Conservation (phyloP, 1,284 basidiomycete species). For the Heterobasidion annosum region DNA sequence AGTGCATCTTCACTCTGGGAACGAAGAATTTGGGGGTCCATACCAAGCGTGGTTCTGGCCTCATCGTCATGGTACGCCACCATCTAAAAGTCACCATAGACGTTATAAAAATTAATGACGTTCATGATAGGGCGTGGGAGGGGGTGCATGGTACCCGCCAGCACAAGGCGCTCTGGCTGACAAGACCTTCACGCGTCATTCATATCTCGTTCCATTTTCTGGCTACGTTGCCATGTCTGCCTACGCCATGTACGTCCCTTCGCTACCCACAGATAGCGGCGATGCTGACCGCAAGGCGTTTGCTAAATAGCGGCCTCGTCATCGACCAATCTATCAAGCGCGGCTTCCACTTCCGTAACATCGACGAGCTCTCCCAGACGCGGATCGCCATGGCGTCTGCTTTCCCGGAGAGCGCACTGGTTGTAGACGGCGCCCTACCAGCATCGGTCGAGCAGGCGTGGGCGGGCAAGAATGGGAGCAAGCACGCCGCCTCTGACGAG, state of each 20-base stretch:
- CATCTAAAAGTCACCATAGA: neutral
- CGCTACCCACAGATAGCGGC: neutral
- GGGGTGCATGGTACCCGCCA: constrained; percentile 70
- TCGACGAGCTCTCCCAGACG: constrained; percentile 27
- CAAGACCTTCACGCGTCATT: constrained; percentile 35
- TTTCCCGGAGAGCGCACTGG: neutral
- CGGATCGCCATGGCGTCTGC: constrained; percentile 4
- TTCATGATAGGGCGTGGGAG: constrained; percentile 48
- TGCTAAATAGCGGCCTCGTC: constrained; percentile 36
- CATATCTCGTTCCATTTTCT: constrained; percentile 52
- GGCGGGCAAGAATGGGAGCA: neutral
- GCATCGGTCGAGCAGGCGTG: neutral
- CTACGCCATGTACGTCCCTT: constrained; percentile 37
- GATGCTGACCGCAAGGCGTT: neutral
- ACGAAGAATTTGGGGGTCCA: constrained; percentile 64
- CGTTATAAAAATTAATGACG: neutral
- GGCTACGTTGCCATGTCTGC: constrained; percentile 51
- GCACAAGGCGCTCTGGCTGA: constrained; percentile 66
- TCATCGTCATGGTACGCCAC: constrained; percentile 55
- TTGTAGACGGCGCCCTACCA: neutral
- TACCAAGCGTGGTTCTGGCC: constrained; percentile 61
- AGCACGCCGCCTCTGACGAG: neutral
- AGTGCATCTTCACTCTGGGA: constrained; percentile 65
- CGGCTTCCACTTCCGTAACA: constrained; percentile 41
- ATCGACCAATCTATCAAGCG: constrained; percentile 37